Conservation (phyloP, 495 filamentous ascomycete species). For the Trichoderma virens region DNA sequence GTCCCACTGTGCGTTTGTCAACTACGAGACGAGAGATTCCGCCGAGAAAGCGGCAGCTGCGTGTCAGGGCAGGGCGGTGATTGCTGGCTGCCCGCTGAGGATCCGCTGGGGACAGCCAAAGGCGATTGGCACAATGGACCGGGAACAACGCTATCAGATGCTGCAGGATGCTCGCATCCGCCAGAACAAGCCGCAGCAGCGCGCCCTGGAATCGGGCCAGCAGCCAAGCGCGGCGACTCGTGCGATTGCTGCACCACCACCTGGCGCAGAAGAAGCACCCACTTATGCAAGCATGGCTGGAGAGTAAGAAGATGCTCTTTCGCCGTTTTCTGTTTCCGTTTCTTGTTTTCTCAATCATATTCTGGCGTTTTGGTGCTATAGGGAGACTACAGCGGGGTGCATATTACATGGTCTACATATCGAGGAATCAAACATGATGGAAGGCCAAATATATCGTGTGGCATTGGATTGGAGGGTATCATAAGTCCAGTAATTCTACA, state of each 20-base stretch:
- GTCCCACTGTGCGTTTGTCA: slow-evolving; percentile 93
- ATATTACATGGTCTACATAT: neutral
- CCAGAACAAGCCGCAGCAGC: slow-evolving; percentile 20
- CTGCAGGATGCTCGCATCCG: slow-evolving; percentile 57
- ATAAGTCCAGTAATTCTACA: slow-evolving; percentile 13
- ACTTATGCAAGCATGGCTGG: slow-evolving; percentile 81
- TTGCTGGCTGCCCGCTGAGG: slow-evolving; percentile 74
- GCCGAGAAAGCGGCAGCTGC: slow-evolving; percentile 79
- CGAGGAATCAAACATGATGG: neutral
- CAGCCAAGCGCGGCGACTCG: slow-evolving; percentile 39
- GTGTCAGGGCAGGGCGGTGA: slow-evolving; percentile 80
- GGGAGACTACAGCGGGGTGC: neutral
- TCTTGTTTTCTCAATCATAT: slow-evolving; percentile 31
- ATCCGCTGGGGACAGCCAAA: slow-evolving; percentile 90
- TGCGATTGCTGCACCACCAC: slow-evolving; percentile 71
- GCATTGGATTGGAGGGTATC: slow-evolving; percentile 28
- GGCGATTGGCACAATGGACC: slow-evolving; percentile 80
- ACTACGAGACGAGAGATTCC: slow-evolving; percentile 71
- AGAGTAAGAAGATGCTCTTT: slow-evolving; percentile 44
- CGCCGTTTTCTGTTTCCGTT: slow-evolving; percentile 4
- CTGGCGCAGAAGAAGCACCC: slow-evolving; percentile 63
- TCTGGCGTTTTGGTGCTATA: slow-evolving; percentile 17
- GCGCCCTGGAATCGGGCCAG: slow-evolving; percentile 9
- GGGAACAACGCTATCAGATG: slow-evolving; percentile 67
- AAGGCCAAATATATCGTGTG: slow-evolving; percentile 21